Evolutionary conservation across 192 early-diverging fungal species (phyloP).

Genomic region (Coemansia sp.): DNA sequence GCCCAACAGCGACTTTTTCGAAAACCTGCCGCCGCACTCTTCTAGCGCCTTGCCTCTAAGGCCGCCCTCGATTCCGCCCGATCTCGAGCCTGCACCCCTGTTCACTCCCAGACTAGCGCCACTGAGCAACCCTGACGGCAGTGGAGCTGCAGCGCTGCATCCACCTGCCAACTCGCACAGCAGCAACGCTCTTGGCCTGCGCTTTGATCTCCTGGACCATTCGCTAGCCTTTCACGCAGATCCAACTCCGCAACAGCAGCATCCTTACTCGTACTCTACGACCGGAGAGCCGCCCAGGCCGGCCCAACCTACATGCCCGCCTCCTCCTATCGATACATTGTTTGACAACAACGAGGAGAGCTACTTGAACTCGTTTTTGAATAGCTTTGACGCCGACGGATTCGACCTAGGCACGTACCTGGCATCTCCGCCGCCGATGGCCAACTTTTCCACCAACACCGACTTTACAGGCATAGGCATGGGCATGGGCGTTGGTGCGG

Average conservation of each 20-base stretch:
- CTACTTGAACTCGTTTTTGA: conserved; percentile 53
- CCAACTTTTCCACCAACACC: conserved; percentile 32
- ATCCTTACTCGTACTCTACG: conserved; percentile 5
- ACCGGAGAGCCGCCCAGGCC: not conserved
- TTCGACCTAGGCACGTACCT: conserved; percentile 33
- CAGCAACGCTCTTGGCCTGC: conserved; percentile 15
- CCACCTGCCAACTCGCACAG: not conserved
- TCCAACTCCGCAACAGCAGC: conserved; percentile 13
- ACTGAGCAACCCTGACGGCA: not conserved
- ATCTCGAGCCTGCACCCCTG: conserved; percentile 47
- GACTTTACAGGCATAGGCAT: conserved; percentile 46
- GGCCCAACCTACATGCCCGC: not conserved
- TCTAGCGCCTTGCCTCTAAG: conserved; percentile 20
- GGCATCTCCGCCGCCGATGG: conserved; percentile 41
- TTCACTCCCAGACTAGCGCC: conserved; percentile 23
- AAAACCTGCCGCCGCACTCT: conserved; percentile 16
- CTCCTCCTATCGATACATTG: conserved; percentile 19
- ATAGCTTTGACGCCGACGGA: conserved; percentile 50
- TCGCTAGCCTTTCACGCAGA: not conserved
- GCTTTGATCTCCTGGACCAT: not conserved
- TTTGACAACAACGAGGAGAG: conserved; percentile 53
- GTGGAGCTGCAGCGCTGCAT: not conserved
- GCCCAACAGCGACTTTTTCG: conserved; percentile 45
- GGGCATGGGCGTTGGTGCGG: conserved; percentile 54
- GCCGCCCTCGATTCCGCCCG: conserved; percentile 48